phyloP scores from a whole-genome alignment of 1,139 yeast species.

The Yamadazyma sp. region DNA sequence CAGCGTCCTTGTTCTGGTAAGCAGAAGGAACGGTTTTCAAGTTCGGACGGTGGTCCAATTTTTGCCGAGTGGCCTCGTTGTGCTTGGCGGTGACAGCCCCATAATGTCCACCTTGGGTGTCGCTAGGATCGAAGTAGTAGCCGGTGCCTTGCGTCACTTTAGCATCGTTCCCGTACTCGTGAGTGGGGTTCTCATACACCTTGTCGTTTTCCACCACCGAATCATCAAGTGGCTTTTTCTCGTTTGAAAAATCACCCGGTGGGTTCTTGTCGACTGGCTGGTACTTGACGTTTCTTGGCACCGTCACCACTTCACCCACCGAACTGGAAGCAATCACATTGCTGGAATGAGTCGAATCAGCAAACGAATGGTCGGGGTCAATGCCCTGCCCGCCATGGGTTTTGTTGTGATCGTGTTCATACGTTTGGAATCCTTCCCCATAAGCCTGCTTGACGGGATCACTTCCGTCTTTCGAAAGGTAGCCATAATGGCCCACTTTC shows the following conservation, averaged over 20 bases:
- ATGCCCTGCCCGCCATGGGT: too few species aligned
- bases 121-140: slow-evolving; percentile 35
- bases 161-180: slow-evolving; percentile 32
- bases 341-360: background rate
- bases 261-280: slow-evolving; percentile 28
- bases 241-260: slow-evolving; percentile 36
- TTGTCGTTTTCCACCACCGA: slow-evolving; percentile 16
- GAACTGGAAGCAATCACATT: slow-evolving; percentile 20
- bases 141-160: slow-evolving; percentile 30
- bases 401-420: background rate
- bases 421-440: slow-evolving; percentile 10
- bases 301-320: slow-evolving; percentile 30
- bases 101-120: slow-evolving; percentile 35
- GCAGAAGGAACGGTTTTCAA: slow-evolving; percentile 35
- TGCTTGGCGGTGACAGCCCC: slow-evolving; percentile 12
- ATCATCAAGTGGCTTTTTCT: slow-evolving; percentile 31
- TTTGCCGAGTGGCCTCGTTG: slow-evolving; percentile 30
- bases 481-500: slow-evolving; percentile 14
- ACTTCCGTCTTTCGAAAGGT: too few species aligned
- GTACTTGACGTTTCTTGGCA: slow-evolving; percentile 32
- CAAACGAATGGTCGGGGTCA: background rate
- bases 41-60: slow-evolving; percentile 20
- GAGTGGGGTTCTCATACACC: slow-evolving; percentile 20
- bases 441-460: slow-evolving; percentile 10
- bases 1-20: slow-evolving; percentile 19